Evolutionary conservation across 1,284 basidiomycete genomes (phyloP), one percentile per base, ranked within the genome.

Genomic region (Cryptococcus sp.): DNA sequence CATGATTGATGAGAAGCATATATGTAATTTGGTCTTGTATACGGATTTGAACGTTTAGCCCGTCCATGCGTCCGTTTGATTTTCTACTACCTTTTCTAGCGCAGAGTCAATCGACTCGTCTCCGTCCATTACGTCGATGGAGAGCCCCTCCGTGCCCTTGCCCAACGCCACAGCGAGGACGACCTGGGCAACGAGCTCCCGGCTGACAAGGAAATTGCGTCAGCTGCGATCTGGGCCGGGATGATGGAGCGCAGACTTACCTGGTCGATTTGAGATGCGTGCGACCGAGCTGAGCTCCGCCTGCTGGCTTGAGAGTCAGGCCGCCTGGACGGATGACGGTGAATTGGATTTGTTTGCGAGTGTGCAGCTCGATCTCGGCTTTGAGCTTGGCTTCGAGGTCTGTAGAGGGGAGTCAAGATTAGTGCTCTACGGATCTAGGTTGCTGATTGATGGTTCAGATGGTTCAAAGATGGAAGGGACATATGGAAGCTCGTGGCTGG

Each of bases 361-460:
- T 70, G 22, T 81, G 81, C 7, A 90, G 83, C 63, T 86, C 83
- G 69, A 85, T 83, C 75, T 90, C 88, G 5, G 88, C 87, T 60
- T 85, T 83, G 71, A 86, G 84, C 69, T 89, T 89, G 73, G 83
- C 85, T 55, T 86, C 78, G 76, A 85, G 81, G 68, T 87, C 88
- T 52, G 70, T 62, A 23, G 30, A 35, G 30, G 13, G 30, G 13
- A 35, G 30, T 35, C 10, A 8, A 35, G 30, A 10, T 35, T 35
- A 35, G 30, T 35, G 30, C 30, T 13, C 10, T 10, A 2, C 13
- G 5, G 30, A 10, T 35, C 10, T 35, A 10, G 4, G 8, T 35
- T 8, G 30, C 30, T 10, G 8, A 2, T 10, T 35, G 7, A 13
- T 35, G 30, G 30, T 10, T 35, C 8, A 35, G 2, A 35, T 8